These are phyloP conservation scores for Aspergillus sergii DNA, from an alignment of 2,329 filamentous ascomycete species.

Conservation along the genomic window DNA sequence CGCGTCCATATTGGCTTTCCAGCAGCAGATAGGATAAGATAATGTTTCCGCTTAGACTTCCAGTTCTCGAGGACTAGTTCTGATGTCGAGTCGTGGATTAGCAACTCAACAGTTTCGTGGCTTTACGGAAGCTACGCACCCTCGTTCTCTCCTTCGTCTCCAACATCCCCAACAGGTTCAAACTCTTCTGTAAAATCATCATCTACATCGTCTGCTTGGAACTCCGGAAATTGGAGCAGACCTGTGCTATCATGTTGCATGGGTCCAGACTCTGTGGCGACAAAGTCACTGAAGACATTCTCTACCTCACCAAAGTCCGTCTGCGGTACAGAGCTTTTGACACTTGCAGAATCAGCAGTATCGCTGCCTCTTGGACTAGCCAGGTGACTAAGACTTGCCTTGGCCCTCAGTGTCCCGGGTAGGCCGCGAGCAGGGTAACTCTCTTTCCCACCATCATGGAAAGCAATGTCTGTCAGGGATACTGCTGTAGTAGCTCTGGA, in stretches of 20 bases:
- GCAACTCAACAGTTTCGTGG: neutral
- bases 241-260: constrained; percentile 41
- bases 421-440: constrained; percentile 54
- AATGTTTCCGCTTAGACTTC: constrained; percentile 95
- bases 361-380: constrained; percentile 53
- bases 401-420: constrained; percentile 34
- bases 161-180: constrained; percentile 65
- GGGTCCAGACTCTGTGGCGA: constrained; percentile 46
- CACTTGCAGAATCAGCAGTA: constrained; percentile 52
- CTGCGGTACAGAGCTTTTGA: constrained; percentile 56
- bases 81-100: constrained; percentile 19
- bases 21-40: constrained; percentile 91
- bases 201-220: constrained; percentile 56
- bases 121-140: constrained; percentile 42
- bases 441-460: constrained; percentile 68
- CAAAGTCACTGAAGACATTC: constrained; percentile 75
- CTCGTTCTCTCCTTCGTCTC: constrained; percentile 58
- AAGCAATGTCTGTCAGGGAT: constrained; percentile 78
- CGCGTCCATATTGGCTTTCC: constrained; percentile 97
- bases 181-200: constrained; percentile 76
- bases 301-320: constrained; percentile 71
- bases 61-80: constrained; percentile 66
- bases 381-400: constrained; percentile 44
- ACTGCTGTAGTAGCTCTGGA: constrained; percentile 82
- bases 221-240: constrained; percentile 38